Conservation (phyloP, 495 filamentous ascomycete genomes). For the Physcia stellaris region DNA sequence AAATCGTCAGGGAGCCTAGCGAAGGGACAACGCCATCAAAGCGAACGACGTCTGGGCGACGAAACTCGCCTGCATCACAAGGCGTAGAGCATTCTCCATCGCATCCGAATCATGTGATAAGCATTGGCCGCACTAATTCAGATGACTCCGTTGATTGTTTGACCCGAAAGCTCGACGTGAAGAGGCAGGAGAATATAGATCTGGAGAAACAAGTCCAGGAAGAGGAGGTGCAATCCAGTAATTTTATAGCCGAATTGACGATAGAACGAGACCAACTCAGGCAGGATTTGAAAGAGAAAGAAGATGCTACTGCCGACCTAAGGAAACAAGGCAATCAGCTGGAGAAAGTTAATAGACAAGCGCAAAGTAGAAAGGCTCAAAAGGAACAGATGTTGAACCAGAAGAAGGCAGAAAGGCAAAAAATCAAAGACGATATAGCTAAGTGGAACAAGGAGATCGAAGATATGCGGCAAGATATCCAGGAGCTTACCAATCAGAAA, state of each 20-base stretch:
- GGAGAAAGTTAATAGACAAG: conserved; percentile 71
- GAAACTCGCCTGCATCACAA: conserved; percentile 59
- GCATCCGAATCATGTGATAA: conserved; percentile 17
- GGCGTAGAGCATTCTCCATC: conserved; percentile 35
- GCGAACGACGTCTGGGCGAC: conserved; percentile 55
- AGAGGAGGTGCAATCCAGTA: conserved; percentile 62
- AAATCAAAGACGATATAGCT: conserved; percentile 43
- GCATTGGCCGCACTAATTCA: conserved; percentile 18
- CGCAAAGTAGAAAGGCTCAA: conserved; percentile 63
- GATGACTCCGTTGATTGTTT: conserved; percentile 38
- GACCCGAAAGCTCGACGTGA: conserved; percentile 54
- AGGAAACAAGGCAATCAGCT: conserved; percentile 67
- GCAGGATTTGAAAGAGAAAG: conserved; percentile 66
- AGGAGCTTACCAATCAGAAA: conserved; percentile 35
- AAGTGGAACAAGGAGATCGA: conserved; percentile 42
- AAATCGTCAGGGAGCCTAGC: conserved; percentile 51
- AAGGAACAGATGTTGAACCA: conserved; percentile 56
- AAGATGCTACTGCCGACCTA: conserved; percentile 68
- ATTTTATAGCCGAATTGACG: conserved; percentile 40
- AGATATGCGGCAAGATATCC: conserved; percentile 34
- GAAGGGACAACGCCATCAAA: conserved; percentile 41
- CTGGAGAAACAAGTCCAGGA: conserved; percentile 47
- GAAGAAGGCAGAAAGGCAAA: conserved; percentile 48
- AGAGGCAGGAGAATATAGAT: conserved; percentile 64
- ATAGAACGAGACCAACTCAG: conserved; percentile 60